Percentiles rank a stretch among this genome's conserved stretches.
Conservation (phyloP, 192 early-diverging fungal genomes). For the Funneliformis mosseae region DNA sequence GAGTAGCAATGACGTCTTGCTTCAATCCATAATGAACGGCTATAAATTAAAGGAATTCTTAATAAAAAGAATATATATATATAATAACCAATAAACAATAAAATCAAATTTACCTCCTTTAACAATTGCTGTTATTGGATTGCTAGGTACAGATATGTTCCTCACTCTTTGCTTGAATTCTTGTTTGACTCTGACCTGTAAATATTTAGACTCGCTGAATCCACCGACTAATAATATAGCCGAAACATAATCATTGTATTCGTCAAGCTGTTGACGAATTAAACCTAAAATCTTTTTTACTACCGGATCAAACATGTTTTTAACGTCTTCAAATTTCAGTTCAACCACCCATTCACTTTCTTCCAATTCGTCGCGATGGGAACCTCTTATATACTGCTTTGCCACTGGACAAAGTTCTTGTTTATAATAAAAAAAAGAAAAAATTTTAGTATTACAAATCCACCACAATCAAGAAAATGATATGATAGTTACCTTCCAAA, state of each 20-base stretch:
- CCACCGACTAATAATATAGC: slow-evolving; percentile 63
- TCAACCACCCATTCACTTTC: slow-evolving; percentile 18
- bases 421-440: too few relatives aligned
- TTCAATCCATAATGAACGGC: slow-evolving; percentile 54
- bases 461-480: too few relatives aligned
- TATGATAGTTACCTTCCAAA: neutral
- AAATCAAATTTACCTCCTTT: slow-evolving; percentile 36
- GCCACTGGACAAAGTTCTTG: neutral
- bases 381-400: neutral
- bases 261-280: slow-evolving; percentile 55
- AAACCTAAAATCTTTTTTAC: slow-evolving; percentile 54
- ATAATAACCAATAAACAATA: too few relatives aligned
- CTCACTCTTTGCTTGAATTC: slow-evolving; percentile 46
- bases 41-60: too few relatives aligned
- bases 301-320: slow-evolving; percentile 55
- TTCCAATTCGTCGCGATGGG: neutral
- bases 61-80: too few relatives aligned
- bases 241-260: slow-evolving; percentile 32
- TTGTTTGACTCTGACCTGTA: slow-evolving; percentile 50
- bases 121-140: slow-evolving; percentile 53
- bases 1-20: slow-evolving; percentile 36
- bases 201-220: slow-evolving; percentile 59
- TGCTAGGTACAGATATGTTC: slow-evolving; percentile 49
- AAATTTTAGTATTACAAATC: too few relatives aligned
- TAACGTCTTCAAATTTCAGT: neutral